phyloP scores from a whole-genome alignment of 768 basidiomycete species.

The Termitomyces sp. region DNA sequence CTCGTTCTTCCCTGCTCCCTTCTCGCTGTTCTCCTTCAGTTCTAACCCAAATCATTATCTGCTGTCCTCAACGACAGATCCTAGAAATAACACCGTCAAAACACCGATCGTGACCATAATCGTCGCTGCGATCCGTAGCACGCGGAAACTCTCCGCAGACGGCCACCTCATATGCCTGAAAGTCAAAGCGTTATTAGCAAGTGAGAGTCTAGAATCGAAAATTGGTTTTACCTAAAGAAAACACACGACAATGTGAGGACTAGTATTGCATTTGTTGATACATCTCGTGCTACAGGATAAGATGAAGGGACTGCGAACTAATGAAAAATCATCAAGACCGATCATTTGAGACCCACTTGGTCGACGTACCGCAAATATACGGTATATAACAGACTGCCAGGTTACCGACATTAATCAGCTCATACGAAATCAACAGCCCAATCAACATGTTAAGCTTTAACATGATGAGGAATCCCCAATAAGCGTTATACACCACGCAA shows the following conservation, averaged over 20 bases:
- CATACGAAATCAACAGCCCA: not conserved
- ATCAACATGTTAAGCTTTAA: not conserved
- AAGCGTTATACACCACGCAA: not conserved
- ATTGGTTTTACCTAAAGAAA: no score
- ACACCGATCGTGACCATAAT: no score
- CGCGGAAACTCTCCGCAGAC: not conserved
- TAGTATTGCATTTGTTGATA: not conserved
- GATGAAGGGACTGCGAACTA: not conserved
- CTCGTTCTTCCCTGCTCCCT: no score
- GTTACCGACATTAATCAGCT: no score
- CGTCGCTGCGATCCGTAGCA: no score
- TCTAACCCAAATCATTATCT: no score
- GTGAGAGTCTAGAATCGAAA: not conserved
- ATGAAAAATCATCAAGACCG: not conserved
- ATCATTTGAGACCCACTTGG: not conserved
- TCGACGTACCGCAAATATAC: not conserved
- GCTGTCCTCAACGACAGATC: no score
- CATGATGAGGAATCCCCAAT: not conserved
- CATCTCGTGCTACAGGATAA: not conserved
- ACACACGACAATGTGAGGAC: no score
- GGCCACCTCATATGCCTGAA: not conserved
- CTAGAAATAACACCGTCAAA: no score
- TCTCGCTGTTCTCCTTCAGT: no score
- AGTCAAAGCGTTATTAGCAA: not conserved
- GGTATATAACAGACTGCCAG: not conserved